A percentile compares a stretch with the other conserved stretches of the same genome.
These are phyloP conservation scores for Fusarium solani-melongenae DNA, from an alignment of 2,329 filamentous ascomycete species.

Conservation along the genomic window DNA sequence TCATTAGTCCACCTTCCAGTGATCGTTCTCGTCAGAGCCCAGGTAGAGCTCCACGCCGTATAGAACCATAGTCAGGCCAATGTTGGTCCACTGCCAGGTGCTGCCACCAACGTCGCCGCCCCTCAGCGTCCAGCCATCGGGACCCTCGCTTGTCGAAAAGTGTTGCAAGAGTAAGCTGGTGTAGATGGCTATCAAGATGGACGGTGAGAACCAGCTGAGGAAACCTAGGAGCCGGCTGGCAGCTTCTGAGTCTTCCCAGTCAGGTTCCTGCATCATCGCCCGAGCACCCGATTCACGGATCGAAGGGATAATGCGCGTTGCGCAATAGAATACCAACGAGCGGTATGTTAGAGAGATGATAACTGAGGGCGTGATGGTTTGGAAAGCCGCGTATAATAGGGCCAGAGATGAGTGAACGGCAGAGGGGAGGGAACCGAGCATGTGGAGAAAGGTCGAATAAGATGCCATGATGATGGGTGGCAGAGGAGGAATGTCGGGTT, in stretches of 20 bases:
- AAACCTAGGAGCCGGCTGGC: slow-evolving; percentile 84
- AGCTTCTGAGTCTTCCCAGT: slow-evolving; percentile 85
- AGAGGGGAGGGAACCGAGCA: slow-evolving; percentile 83
- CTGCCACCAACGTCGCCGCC: slow-evolving; percentile 85
- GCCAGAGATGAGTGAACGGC: slow-evolving; percentile 86
- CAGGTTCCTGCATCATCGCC: slow-evolving; percentile 85
- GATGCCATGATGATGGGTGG: slow-evolving; percentile 99
- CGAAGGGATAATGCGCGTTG: slow-evolving; percentile 94
- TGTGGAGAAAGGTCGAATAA: slow-evolving; percentile 89
- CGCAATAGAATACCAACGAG: slow-evolving; percentile 93
- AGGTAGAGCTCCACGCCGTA: slow-evolving; percentile 93
- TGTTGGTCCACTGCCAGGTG: slow-evolving; percentile 92
- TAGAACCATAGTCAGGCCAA: slow-evolving; percentile 86
- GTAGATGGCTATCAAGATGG: slow-evolving; percentile 94
- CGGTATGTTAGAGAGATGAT: slow-evolving; percentile 95
- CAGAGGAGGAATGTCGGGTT: slow-evolving; percentile 94
- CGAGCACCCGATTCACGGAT: slow-evolving; percentile 87
- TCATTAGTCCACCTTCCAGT: slow-evolving; percentile 92
- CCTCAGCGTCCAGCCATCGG: slow-evolving; percentile 84
- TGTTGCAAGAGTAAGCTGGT: slow-evolving; percentile 96
- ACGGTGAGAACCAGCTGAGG: slow-evolving; percentile 93
- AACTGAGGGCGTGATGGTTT: slow-evolving; percentile 94
- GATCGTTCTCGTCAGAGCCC: slow-evolving; percentile 85
- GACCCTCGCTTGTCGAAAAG: slow-evolving; percentile 81
- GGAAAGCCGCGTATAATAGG: slow-evolving; percentile 90